Percentiles rank a stretch among this genome's conserved stretches.
Evolutionary conservation across 2,329 filamentous ascomycete species (phyloP).

Genomic region (Cryphonectria nitschkei): DNA sequence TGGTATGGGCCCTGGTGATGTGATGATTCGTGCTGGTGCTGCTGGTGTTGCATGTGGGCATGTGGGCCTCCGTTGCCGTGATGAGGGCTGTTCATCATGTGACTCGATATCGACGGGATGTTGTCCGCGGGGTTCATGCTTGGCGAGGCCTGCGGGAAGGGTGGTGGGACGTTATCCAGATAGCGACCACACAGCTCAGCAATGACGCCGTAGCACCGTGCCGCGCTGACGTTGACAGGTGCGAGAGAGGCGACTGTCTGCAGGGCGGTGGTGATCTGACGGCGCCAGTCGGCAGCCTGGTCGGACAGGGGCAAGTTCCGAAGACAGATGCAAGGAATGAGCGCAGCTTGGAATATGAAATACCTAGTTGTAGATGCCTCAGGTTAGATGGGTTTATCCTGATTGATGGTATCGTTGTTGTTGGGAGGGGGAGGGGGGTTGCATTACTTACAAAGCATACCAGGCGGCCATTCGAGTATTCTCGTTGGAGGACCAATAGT

Average conservation of each 20-base stretch:
- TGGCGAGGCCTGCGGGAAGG: slow-evolving; percentile 28
- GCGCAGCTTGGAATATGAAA: slow-evolving; percentile 53
- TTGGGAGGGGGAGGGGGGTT: background rate
- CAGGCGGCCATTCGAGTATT: slow-evolving; percentile 47
- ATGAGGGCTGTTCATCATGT: slow-evolving; percentile 18
- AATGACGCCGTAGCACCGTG: slow-evolving; percentile 47
- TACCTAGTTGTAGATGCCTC: slow-evolving; percentile 34
- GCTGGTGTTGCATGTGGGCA: slow-evolving; percentile 24
- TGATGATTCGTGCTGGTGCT: background rate
- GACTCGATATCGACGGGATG: slow-evolving; percentile 14
- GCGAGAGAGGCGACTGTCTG: slow-evolving; percentile 43
- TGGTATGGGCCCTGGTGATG: slow-evolving; percentile 26
- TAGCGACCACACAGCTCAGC: slow-evolving; percentile 45
- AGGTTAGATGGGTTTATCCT: background rate
- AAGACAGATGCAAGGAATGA: slow-evolving; percentile 53
- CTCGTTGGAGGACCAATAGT: slow-evolving; percentile 43
- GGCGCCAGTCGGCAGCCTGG: slow-evolving; percentile 44
- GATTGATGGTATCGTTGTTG: background rate
- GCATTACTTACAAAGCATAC: slow-evolving; percentile 43
- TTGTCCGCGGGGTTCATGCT: slow-evolving; percentile 21
- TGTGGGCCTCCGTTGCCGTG: slow-evolving; percentile 17
- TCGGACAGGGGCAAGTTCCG: slow-evolving; percentile 45
- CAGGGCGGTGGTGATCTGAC: slow-evolving; percentile 45
- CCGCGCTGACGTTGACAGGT: slow-evolving; percentile 44
- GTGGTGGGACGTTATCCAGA: slow-evolving; percentile 34